A percentile compares a stretch with the other conserved stretches of the same genome.
Conservation (phyloP, 805 yeast genomes). For the Zygosaccharomyces lentus region DNA sequence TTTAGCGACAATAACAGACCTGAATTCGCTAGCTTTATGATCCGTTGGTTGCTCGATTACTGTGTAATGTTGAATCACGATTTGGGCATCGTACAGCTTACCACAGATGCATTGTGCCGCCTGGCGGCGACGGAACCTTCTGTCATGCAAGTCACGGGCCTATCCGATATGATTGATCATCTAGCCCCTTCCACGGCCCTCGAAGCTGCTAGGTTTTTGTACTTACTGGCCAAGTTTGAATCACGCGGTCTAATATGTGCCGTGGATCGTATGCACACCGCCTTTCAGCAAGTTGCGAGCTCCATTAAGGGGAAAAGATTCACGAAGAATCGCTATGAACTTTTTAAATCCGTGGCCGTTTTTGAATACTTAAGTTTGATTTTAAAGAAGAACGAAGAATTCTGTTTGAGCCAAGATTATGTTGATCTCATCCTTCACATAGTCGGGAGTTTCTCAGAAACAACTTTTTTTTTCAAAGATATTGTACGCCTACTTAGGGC, state of each 20-base stretch:
- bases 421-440: conserved; percentile 21
- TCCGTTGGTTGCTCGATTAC: conserved; percentile 24
- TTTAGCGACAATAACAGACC: conserved; percentile 18
- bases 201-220: neutral
- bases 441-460: conserved; percentile 17
- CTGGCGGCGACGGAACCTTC: neutral
- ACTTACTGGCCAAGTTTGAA: conserved; percentile 6
- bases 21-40: conserved; percentile 13
- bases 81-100: conserved; percentile 13
- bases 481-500: conserved; percentile 4
- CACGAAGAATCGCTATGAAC: neutral
- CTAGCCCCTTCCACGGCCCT: neutral
- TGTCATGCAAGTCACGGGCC: neutral
- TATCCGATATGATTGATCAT: neutral
- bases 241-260: conserved; percentile 1
- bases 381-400: conserved; percentile 2
- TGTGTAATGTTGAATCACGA: conserved; percentile 22
- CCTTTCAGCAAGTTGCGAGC: neutral
- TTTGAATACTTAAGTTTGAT: conserved; percentile 18
- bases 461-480: conserved; percentile 6
- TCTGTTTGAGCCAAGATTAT: conserved; percentile 2
- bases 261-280: neutral
- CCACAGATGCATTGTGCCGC: conserved; percentile 6
- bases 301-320: conserved; percentile 1
- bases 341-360: conserved; percentile 24